Base-by-base conservation (phyloP, 352 stramenopile genomes). In the Albugo laibachii region DNA sequence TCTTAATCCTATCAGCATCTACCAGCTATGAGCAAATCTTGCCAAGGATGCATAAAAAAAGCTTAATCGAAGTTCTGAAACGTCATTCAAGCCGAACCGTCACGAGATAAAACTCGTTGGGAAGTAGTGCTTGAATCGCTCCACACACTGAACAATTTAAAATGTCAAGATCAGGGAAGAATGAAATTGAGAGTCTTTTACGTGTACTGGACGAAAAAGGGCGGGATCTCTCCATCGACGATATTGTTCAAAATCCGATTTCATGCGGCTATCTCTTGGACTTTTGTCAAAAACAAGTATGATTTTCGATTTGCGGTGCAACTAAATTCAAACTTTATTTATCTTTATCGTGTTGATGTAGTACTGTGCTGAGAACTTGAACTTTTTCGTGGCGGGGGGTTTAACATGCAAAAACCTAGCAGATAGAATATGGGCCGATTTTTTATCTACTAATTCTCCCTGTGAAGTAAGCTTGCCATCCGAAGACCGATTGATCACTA, bases 381-480 rank as follows among this genome's bases (percentile, higher is more conserved):
- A 85, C 44, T 83, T 88, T 57, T 83, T 88, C 58, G 84, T 88
- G 76, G 76, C 76, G 2, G 76, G 85, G 1, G 76, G 85, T 57
- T 71, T 68, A 51, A 85, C 73, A 34, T 85, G 70, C 57, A 83
- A 83, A 46, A 73, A 83, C 52, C 83, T 88, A 69, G 72, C 72
- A 11, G 76, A 84, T 41, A 70, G 74, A 48, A 88, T 88, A 50
- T 88, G 70, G 70, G 70, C 75, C 31, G 73, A 88, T 56, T 88
- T 63, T 59, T 50, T 88, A 35, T 88, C 73, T 36, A 60, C 82
- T 43, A 88, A 88, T 60, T 84, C 72, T 11, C 76, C 76, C 1
- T 84, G 85, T 53, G 76, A 88, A 53, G 72, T 88, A 51, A 83
- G 69, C 58, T 57, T 88, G 38, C 72, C 73, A 14, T 83, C 68